These are phyloP conservation scores for Paulownia fortunei DNA, from an alignment of 257 asterid genomes.

Conservation along the genomic window DNA sequence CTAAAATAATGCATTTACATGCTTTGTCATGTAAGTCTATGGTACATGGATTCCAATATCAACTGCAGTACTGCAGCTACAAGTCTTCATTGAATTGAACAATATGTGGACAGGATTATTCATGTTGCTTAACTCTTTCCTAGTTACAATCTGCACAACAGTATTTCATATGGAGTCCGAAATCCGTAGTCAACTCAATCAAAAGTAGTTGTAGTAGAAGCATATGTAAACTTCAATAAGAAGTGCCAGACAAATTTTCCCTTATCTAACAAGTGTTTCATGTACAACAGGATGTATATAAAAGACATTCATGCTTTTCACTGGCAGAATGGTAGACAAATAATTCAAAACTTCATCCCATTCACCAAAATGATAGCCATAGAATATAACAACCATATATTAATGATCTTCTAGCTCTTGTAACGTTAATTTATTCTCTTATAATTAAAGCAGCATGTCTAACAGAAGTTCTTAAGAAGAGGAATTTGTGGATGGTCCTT, in stretches of 20 bases:
- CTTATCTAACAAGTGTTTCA: neutral
- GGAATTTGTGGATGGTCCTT: no score
- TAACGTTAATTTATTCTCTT: no score
- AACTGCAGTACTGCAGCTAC: neutral
- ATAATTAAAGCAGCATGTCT: no score
- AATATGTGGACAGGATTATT: neutral
- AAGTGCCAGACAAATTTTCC: neutral
- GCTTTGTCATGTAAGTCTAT: neutral
- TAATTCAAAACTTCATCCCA: no score
- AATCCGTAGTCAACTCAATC: neutral
- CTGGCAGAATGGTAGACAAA: neutral
- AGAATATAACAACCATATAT: no score
- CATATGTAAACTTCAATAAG: neutral
- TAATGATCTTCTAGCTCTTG: no score
- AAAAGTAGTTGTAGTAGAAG: neutral
- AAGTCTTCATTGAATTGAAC: conserved; percentile 6
- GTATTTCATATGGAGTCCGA: neutral
- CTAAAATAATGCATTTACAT: neutral
- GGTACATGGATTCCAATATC: neutral
- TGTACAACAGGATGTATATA: neutral
- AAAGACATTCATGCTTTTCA: neutral
- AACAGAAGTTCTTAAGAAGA: no score
- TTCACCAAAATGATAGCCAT: no score
- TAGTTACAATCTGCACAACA: neutral
- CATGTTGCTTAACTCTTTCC: neutral